phyloP scores from a whole-genome alignment of 352 stramenopile genomes.

The Peronospora belbahrii region DNA sequence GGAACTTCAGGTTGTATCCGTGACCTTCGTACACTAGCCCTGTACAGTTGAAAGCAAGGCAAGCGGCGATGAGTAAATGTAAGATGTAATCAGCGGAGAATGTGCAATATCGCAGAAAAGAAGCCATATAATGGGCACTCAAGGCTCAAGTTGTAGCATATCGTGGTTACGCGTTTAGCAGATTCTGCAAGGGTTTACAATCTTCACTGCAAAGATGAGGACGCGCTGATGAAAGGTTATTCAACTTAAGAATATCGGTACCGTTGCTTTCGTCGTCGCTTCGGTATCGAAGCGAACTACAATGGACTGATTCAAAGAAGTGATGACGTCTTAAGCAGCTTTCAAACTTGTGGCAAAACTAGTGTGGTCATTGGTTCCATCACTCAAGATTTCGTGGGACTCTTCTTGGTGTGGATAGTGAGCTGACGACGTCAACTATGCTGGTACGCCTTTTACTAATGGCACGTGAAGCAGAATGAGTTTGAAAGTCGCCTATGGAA shows the following conservation, averaged over 20 bases:
- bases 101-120: neutral
- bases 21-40: slow-evolving; percentile 69
- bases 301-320: slow-evolving; percentile 40
- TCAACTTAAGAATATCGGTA: slow-evolving; percentile 1
- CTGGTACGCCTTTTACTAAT: neutral
- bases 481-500: slow-evolving; percentile 45
- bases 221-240: neutral
- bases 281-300: slow-evolving; percentile 58
- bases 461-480: slow-evolving; percentile 27
- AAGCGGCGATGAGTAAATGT: neutral
- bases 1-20: slow-evolving; percentile 59
- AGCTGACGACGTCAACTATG: slow-evolving; percentile 5
- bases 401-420: slow-evolving; percentile 47
- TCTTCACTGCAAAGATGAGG: slow-evolving; percentile 12
- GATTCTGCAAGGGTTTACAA: slow-evolving; percentile 38
- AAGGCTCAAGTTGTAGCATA: slow-evolving; percentile 62
- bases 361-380: slow-evolving; percentile 28
- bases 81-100: neutral
- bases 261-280: slow-evolving; percentile 29
- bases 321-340: slow-evolving; percentile 45
- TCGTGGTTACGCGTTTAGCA: slow-evolving; percentile 47
- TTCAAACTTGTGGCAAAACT: slow-evolving; percentile 37
- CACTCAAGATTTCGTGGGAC: slow-evolving; percentile 49
- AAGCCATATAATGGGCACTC: slow-evolving; percentile 51
- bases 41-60: slow-evolving; percentile 1